Percentiles rank a stretch among this genome's conserved stretches.
These are phyloP conservation scores for Geranium rotundifolium DNA, from an alignment of 345 rosid genomes.

Conservation along the genomic window DNA sequence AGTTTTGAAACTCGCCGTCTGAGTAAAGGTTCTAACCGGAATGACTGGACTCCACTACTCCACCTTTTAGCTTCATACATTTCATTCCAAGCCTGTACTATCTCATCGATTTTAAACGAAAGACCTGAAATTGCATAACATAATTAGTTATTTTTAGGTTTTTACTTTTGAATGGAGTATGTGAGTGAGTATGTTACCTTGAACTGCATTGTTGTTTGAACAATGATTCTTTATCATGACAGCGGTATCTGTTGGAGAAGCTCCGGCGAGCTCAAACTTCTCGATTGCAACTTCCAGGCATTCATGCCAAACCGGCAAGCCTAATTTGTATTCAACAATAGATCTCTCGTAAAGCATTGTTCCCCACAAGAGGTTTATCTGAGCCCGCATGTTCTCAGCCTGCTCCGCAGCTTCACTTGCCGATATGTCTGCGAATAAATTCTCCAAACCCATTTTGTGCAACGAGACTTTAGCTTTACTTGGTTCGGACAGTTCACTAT, in stretches of 20 bases:
- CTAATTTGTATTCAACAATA: constrained; percentile 70
- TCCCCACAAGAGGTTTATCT: constrained; percentile 69
- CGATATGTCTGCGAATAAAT: constrained; percentile 32
- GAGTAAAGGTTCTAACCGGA: constrained; percentile 58
- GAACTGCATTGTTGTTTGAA: constrained; percentile 36
- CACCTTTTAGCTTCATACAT: constrained; percentile 63
- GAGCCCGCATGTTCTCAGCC: constrained; percentile 35
- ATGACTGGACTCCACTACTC: constrained; percentile 45
- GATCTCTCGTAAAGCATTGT: constrained; percentile 80
- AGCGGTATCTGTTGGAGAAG: constrained; percentile 44
- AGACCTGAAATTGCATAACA: constrained; percentile 34
- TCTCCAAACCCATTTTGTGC: constrained; percentile 24
- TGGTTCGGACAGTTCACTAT: constrained; percentile 13
- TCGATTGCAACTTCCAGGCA: constrained; percentile 63
- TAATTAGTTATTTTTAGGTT: constrained; percentile 8
- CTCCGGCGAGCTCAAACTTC: constrained; percentile 72
- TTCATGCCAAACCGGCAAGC: constrained; percentile 59
- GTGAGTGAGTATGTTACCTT: constrained; percentile 35
- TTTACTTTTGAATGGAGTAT: constrained; percentile 1
- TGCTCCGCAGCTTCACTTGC: constrained; percentile 42
- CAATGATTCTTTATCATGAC: constrained; percentile 52
- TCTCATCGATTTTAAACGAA: constrained; percentile 57
- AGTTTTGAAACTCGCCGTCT: constrained; percentile 43
- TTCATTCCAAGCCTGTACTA: constrained; percentile 68
- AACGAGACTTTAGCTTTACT: constrained; percentile 11